phyloP scores from a whole-genome alignment of 2,329 filamentous ascomycete species.

The Aspergillus phoenicis region DNA sequence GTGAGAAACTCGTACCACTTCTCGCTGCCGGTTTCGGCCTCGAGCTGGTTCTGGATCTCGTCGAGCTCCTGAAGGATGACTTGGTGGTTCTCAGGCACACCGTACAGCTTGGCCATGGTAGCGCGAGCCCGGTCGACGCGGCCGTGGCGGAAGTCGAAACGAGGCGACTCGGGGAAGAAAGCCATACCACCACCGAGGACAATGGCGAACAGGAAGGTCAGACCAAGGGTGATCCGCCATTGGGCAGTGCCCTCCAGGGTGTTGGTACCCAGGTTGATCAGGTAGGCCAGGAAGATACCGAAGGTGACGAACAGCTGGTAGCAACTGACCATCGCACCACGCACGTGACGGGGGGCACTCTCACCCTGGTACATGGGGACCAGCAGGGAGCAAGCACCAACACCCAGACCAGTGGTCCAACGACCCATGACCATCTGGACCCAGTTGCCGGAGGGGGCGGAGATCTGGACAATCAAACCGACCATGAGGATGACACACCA shows the following conservation, averaged over 20 bases:
- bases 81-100: constrained; percentile 56
- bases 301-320: constrained; percentile 54
- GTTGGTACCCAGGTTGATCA: constrained; percentile 50
- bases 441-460: constrained; percentile 41
- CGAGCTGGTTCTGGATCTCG: constrained; percentile 60
- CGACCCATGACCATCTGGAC: constrained; percentile 48
- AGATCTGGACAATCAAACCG: constrained; percentile 49
- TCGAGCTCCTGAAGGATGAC: constrained; percentile 56
- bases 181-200: constrained; percentile 59
- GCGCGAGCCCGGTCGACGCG: constrained; percentile 53
- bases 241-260: constrained; percentile 45
- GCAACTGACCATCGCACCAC: constrained; percentile 50
- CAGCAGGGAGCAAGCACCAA: constrained; percentile 47
- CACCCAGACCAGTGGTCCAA: constrained; percentile 48
- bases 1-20: constrained; percentile 48
- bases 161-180: constrained; percentile 60
- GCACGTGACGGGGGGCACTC: constrained; percentile 49
- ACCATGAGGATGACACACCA: constrained; percentile 47
- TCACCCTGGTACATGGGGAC: constrained; percentile 54
- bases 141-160: constrained; percentile 60
- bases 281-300: constrained; percentile 50
- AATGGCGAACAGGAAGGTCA: constrained; percentile 60
- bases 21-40: constrained; percentile 51
- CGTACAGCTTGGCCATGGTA: constrained; percentile 59
- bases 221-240: constrained; percentile 56